A percentile compares a stretch with the other conserved stretches of the same genome.
Conservation (phyloP, 345 rosid genomes). For the Brassica nigra region DNA sequence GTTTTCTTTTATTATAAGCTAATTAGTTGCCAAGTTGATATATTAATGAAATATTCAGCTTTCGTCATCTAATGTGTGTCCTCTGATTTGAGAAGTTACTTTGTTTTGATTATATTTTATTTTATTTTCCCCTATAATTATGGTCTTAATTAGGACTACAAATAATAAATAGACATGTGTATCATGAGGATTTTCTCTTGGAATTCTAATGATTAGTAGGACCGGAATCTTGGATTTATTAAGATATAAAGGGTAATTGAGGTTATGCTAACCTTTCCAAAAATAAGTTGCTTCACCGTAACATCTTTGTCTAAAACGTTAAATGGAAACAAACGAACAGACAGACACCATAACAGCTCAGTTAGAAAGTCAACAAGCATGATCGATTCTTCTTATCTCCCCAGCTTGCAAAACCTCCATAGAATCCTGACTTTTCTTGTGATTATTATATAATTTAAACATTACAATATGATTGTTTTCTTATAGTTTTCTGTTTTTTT, state of each 20-base stretch:
- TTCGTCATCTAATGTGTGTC: slow-evolving; percentile 29
- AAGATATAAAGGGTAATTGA: neutral
- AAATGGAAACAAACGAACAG: slow-evolving; percentile 36
- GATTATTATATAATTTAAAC: neutral
- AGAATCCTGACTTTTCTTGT: slow-evolving; percentile 30
- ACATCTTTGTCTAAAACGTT: slow-evolving; percentile 31
- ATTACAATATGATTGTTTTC: neutral
- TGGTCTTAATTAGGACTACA: neutral
- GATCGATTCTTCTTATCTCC: slow-evolving; percentile 38
- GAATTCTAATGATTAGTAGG: slow-evolving; percentile 29
- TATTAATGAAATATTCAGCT: slow-evolving; percentile 16
- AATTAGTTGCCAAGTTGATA: slow-evolving; percentile 16
- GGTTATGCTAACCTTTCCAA: slow-evolving; percentile 24
- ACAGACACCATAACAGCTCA: slow-evolving; percentile 33
- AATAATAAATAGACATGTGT: slow-evolving; percentile 15
- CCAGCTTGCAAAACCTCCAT: slow-evolving; percentile 41
- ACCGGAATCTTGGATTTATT: slow-evolving; percentile 23
- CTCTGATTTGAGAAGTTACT: slow-evolving; percentile 27
- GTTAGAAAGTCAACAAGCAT: slow-evolving; percentile 36
- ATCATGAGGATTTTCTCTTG: neutral
- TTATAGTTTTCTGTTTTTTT: slow-evolving; percentile 26
- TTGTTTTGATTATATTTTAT: slow-evolving; percentile 9
- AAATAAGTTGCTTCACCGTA: slow-evolving; percentile 34
- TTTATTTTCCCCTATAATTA: neutral
- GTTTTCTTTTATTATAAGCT: neutral